Evolutionary conservation across 176 grass and related monocot species (phyloP), one percentile per base, ranked within the genome.

Genomic region (Oryza australiensis): DNA sequence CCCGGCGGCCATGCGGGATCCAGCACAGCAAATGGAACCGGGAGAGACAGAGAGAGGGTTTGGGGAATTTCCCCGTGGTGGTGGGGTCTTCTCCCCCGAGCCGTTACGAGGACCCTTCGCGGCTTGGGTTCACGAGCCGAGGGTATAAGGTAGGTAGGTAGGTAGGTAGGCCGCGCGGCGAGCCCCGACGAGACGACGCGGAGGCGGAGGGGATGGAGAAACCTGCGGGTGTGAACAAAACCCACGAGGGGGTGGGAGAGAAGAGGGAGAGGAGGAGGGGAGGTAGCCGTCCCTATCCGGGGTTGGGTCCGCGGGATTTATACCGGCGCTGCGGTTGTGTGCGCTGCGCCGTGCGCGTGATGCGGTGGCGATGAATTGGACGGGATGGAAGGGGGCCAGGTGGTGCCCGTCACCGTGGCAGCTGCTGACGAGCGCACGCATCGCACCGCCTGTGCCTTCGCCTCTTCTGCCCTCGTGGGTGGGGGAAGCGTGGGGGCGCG

Each of bases 161-260:
- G n/a, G 64, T 63, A 43, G 78, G 71, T 48, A 15, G 22, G 62
- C 60, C 5, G 65, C 43, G 10, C 0, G 34, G 32, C 67, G 68
- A 51, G 87, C 40, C 79, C 79, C 23, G 86, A 74, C 76, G 87
- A 78, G 40, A 28, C 8, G 46, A 5, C 9, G 12, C n/a, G 30
- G 45, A 3, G 15, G 26, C 14, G 48, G 15, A 34, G 80, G 35
- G 38, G 38, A 40, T 40, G 38, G 38, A 40, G 37, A 79, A 79
- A 68, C 81, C 80, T 74, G 75, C 80, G 81, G 49, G 77, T 81
- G 82, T 64, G 87, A 89, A 85, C 76, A 49, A 84, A 75, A 80
- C 70, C 70, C 80, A 72, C 66, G 80, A 28, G 22, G 24, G 15
- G 57, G 30, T 32, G 3, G 33, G 33, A 42, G 48, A 20, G 48